Base-by-base conservation (phyloP, 495 filamentous ascomycete species). In the Aspergillus egyptiacus region DNA sequence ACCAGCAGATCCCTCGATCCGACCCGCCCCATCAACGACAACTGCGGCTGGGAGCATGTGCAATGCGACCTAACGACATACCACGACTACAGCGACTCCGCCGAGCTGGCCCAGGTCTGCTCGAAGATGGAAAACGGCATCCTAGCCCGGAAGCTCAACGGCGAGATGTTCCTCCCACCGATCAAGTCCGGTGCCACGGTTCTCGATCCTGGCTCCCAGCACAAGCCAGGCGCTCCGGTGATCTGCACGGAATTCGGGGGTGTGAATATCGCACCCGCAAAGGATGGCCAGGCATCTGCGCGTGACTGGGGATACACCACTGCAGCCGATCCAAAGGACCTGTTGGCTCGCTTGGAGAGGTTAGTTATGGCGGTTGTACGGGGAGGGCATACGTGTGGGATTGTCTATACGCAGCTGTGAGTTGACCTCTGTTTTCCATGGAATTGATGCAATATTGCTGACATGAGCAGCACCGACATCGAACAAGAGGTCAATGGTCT, bases 41-140 rank as follows among this genome's bases (percentile, higher is more conserved):
- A 83, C 59, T 83, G 79, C 53, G 79, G 79, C 44, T 83, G 79
- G 79, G 76, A 83, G 36, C 78, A 81, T 47, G 75, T 81, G 3
- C 42, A 65, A 6, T 81, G 75, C 1, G 77, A 83, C 42, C 65
- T 83, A 0, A 77, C 73, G 32, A 81, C 79, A 9, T 83, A 76
- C 64, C 79, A 81, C 58, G 78, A 83, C 66, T 83, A 81, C 61
- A 56, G 62, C 10, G 78, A 83, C 55, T 71, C 65, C 1, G 36
- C 63, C 3, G 71, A 64, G 15, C 69, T 83, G 6, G 58, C 70
- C 0, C 46, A 67, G 27, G 73, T 73, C 2, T 80, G 77, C 58
- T 58, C 68, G 1, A 62, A 24, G 37, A 75, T 58, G 59, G 54
- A 63, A 15, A 49, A 63, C 2, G 66, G 65, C 1, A 80, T 80